These are phyloP conservation scores for Colletotrichum salicis DNA, from an alignment of 2,329 filamentous ascomycete genomes.

Conservation along the genomic window DNA sequence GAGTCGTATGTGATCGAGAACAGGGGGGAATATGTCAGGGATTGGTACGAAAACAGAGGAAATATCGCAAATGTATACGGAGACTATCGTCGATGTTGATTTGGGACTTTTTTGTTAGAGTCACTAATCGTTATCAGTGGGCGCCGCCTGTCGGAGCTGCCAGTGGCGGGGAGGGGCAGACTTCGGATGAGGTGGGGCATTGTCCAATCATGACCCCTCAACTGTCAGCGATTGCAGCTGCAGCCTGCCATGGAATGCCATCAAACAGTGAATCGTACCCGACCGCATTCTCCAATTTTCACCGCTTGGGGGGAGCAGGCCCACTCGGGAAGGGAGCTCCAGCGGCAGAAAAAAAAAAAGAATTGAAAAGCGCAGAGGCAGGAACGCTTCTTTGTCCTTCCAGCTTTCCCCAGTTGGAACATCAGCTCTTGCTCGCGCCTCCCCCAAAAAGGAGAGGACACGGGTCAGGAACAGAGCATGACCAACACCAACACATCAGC, in stretches of 20 bases:
- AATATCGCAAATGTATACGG: background rate
- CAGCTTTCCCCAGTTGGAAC: constrained; percentile 15
- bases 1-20: background rate
- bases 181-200: constrained; percentile 20
- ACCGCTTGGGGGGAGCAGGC: constrained; percentile 18
- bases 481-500: constrained; percentile 33
- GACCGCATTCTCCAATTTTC: constrained; percentile 13
- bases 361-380: constrained; percentile 29
- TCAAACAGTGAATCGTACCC: constrained; percentile 3
- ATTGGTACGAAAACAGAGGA: background rate
- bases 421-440: background rate
- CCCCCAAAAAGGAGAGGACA: constrained; percentile 36
- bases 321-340: constrained; percentile 3
- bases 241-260: background rate
- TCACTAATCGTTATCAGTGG: constrained; percentile 19
- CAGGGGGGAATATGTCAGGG: background rate
- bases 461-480: constrained; percentile 32
- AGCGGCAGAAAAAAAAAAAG: constrained; percentile 34
- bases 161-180: constrained; percentile 3
- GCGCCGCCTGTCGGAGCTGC: constrained; percentile 30
- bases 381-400: constrained; percentile 23
- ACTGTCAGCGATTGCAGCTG: constrained; percentile 16
- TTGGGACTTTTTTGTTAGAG: constrained; percentile 17
- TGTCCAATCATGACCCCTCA: constrained; percentile 23
- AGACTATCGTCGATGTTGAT: background rate